Base-by-base conservation (phyloP, 2,329 filamentous ascomycete genomes). In the Coniochaeta sp. region DNA sequence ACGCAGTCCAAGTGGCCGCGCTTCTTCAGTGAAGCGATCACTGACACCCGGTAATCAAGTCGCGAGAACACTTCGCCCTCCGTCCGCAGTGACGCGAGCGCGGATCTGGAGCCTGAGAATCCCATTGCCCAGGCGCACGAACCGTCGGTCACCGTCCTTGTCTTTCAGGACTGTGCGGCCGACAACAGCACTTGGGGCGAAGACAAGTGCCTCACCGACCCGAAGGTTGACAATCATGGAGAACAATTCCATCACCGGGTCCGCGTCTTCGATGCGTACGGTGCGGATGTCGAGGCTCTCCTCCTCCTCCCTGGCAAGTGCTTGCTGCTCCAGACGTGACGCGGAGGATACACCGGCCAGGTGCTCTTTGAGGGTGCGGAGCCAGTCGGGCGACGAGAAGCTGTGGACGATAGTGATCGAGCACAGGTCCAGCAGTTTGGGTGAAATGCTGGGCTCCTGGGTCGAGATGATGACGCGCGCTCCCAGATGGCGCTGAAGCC, bases 391-490 rank as follows among this genome's bases (percentile, higher is more conserved):
- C 18, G 63, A 67, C 0, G 47, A 82, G 64, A 91, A 91, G 0
- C 84, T 76, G 60, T 91, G 87, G 0, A 91, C 81, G n/a, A 91
- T 74, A 0, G 82, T 86, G n/a, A 87, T 69, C 1, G 81, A 83
- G 63, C 84, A 90, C 0, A 92, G 71, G 50, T 89, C 86, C 0
- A 92, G 73, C 0, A 94, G 74, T 13, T 76, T 74, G 0, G 82
- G 80, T 0, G 83, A 85, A 4, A 91, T 75, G 0, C 85, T 89
- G 0, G 87, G 88, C 59, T 92, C 88, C 61, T 94, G 87, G 0
- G 87, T 92, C 0, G 86, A 83, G 28, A 92, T 83, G 38, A 92
- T 63, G 4, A 91, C 73, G 0, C 87, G 77, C 0, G 78, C 74
- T 1, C 77, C 87, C 1, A 83, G 67, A 61, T 92, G 88, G 0